phyloP scores from a whole-genome alignment of 306 rosid genomes.

The Phaseolus lunatus region DNA sequence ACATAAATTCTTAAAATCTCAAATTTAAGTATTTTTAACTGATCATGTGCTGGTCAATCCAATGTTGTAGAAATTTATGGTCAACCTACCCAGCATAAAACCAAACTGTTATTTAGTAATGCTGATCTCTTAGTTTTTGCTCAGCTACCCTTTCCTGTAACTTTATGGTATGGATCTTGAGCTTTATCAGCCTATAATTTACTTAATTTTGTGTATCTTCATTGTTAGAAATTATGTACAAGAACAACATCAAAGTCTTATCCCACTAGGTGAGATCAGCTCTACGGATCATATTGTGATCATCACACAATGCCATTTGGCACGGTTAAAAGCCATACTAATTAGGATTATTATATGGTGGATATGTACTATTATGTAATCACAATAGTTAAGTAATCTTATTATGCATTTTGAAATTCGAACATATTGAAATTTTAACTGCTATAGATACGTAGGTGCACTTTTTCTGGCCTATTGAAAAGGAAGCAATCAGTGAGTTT shows the following conservation, averaged over 20 bases:
- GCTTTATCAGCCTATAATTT: not conserved
- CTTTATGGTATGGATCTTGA: not conserved
- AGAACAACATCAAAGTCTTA: too few relatives aligned
- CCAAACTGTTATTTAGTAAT: not conserved
- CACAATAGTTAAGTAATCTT: not conserved
- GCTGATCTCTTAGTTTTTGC: not conserved
- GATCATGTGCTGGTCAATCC: not conserved
- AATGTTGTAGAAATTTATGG: not conserved
- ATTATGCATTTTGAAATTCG: slow-evolving; percentile 34
- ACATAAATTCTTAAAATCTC: not conserved
- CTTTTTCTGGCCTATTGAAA: slow-evolving; percentile 80
- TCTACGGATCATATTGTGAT: too few relatives aligned
- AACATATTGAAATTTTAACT: slow-evolving; percentile 32
- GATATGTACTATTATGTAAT: not conserved
- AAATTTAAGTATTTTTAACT: not conserved
- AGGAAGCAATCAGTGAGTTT: slow-evolving; percentile 57
- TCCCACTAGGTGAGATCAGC: too few relatives aligned
- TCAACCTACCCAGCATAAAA: not conserved
- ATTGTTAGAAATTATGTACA: not conserved
- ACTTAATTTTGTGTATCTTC: not conserved
- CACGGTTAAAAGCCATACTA: too few relatives aligned
- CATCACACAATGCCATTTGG: too few relatives aligned
- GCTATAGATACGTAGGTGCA: slow-evolving; percentile 61
- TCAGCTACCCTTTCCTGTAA: not conserved
- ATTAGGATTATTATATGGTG: too few relatives aligned